Base-by-base conservation (phyloP, 1,139 yeast genomes). In the Geotrichum reessii region DNA sequence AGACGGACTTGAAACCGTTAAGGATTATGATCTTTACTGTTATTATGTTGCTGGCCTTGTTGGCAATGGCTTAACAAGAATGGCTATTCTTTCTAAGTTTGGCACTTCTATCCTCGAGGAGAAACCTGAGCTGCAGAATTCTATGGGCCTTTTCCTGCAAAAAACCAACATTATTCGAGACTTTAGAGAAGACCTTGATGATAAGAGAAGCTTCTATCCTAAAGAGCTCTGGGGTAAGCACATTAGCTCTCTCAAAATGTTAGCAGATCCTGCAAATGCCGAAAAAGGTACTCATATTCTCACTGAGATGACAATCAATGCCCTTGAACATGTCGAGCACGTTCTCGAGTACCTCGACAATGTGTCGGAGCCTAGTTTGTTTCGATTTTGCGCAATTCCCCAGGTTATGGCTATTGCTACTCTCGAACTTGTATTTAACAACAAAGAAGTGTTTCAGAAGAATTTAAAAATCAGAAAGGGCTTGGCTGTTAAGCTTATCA, bases 331-430 rank as follows among this genome's bases (percentile, higher is more conserved):
- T 68, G 93, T 83, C 49, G 82, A 81, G 58, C 95, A 90, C 68
- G 88, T 86, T 42, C 78, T 95, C 67, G 81, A 81, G 59, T 95
- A 88, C 70, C 79, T 95, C 60, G 81, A 95, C 27, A 78, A 85
- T 65, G 82, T 93, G 53, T 81, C 82, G 62, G 99, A 95, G 69
- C 89, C 87, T 59, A 84, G 96, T 0, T 76, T 87, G 56, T 93
- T 90, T 78, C 86, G 85, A 65, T 93, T 93, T 77, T 92, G 98
- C 76, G 92, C 97, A 19, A 93, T 93, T 69, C 99, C 99, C 21
- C 99, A 93, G 74, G 97, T 92, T 37, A 93, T 93, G 99, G 97
- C 98, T 48, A 86, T 93, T 71, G 97, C 98, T 8, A 90, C 98
- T 0, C 78, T 93, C 67, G 92, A 93, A 27, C 78, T 86, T 59